Percentiles rank a stretch among this genome's conserved stretches.
Conservation (phyloP, 805 yeast genomes). For the Zygosaccharomyces kombuchaensis region DNA sequence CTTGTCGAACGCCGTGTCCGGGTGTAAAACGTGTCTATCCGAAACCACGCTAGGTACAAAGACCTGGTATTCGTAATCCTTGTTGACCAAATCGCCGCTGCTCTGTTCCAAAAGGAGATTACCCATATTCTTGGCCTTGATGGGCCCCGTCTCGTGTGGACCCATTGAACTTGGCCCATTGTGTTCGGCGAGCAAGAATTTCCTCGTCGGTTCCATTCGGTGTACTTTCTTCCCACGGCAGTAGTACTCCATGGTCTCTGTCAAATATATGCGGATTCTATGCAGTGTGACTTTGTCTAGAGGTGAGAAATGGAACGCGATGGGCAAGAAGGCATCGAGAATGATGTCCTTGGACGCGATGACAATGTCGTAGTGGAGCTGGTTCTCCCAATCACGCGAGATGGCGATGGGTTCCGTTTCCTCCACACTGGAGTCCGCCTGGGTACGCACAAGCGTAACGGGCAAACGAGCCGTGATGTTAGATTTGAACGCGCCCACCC, state of each 20-base stretch:
- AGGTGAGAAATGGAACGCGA: constrained; percentile 80
- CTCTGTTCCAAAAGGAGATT: constrained; percentile 40
- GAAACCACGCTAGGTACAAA: constrained; percentile 69
- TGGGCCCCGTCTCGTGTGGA: constrained; percentile 29
- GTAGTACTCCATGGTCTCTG: constrained; percentile 88
- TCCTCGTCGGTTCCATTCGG: constrained; percentile 83
- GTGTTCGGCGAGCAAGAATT: constrained; percentile 76
- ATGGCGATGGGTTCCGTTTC: constrained; percentile 92
- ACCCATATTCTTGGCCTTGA: constrained; percentile 40
- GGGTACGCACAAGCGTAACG: constrained; percentile 66
- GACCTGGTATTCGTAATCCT: constrained; percentile 83
- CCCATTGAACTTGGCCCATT: constrained; percentile 49
- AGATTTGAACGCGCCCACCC: constrained; percentile 83
- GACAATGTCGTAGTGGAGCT: constrained; percentile 81
- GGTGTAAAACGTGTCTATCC: constrained; percentile 59
- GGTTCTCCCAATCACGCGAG: constrained; percentile 90
- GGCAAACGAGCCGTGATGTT: constrained; percentile 62
- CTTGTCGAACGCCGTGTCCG: constrained; percentile 75
- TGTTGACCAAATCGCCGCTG: constrained; percentile 58
- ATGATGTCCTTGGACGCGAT: constrained; percentile 87
- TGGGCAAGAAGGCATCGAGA: constrained; percentile 75
- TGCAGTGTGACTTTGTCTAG: constrained; percentile 81
- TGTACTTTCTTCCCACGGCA: constrained; percentile 85
- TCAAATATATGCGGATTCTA: constrained; percentile 75
- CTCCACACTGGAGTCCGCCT: constrained; percentile 73